Conservation (phyloP, 768 basidiomycete genomes). For the Leucocoprinus birnbaumii region DNA sequence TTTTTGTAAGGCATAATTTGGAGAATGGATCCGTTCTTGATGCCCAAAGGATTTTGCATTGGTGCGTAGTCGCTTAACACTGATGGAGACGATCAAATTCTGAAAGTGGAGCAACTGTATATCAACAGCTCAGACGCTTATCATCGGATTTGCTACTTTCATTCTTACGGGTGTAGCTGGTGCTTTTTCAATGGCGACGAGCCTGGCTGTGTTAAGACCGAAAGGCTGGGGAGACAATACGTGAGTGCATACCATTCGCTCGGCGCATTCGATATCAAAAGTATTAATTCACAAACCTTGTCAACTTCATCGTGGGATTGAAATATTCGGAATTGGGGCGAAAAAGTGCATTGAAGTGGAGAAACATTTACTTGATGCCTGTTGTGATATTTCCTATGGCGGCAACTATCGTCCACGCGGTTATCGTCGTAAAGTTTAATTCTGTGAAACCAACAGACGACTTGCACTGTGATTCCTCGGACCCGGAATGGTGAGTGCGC, state of each 20-base stretch:
- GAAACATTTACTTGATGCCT: slow-evolving; percentile 38
- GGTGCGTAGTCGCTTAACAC: slow-evolving; percentile 29
- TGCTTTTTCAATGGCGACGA: slow-evolving; percentile 43
- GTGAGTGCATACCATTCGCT: slow-evolving; percentile 20
- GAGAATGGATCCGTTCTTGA: slow-evolving; percentile 56
- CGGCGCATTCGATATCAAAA: slow-evolving; percentile 8
- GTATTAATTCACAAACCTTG: too few relatives aligned
- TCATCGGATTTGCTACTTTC: slow-evolving; percentile 41
- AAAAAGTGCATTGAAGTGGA: slow-evolving; percentile 54
- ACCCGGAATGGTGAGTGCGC: slow-evolving; percentile 53
- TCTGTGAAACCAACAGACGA: slow-evolving; percentile 46
- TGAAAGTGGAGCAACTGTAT: background rate
- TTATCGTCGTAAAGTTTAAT: slow-evolving; percentile 39
- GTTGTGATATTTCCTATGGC: slow-evolving; percentile 46
- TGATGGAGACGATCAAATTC: background rate
- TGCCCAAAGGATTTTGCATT: slow-evolving; percentile 59
- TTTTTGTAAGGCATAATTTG: slow-evolving; percentile 52
- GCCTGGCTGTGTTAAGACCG: slow-evolving; percentile 35
- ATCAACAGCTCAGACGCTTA: slow-evolving; percentile 42
- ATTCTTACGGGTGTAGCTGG: slow-evolving; percentile 41
- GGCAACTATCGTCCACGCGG: slow-evolving; percentile 39
- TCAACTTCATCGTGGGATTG: too few relatives aligned
- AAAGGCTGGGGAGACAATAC: slow-evolving; percentile 36
- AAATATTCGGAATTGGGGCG: too few relatives aligned
- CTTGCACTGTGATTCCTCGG: slow-evolving; percentile 57